Conservation (phyloP, 176 grass and related monocot species). For the Aegilops longissima region DNA sequence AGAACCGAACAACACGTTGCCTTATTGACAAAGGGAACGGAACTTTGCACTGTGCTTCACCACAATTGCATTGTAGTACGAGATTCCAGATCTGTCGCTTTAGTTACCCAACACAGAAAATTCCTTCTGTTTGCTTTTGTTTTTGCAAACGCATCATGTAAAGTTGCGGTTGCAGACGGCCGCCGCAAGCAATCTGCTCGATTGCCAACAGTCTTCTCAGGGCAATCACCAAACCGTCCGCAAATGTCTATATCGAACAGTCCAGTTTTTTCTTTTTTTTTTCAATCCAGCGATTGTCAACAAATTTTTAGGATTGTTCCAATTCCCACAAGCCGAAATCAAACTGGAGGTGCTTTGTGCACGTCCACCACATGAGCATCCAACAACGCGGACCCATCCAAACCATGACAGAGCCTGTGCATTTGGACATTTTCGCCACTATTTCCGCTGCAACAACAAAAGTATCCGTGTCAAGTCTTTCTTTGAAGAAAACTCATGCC, state of each 20-base stretch:
- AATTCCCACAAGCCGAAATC: no score
- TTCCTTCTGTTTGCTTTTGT: conserved; percentile 26
- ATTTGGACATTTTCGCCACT: no score
- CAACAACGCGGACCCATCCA: no score
- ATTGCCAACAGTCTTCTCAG: background rate
- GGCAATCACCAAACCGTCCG: no score
- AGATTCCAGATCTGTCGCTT: conserved; percentile 19
- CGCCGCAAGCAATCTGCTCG: conserved; percentile 24
- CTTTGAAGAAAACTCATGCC: background rate
- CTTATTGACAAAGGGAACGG: background rate
- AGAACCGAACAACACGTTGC: background rate
- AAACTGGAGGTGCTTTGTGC: no score
- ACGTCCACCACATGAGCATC: no score
- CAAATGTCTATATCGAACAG: no score
- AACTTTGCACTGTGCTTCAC: conserved; percentile 21
- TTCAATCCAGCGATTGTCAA: no score
- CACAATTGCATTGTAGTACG: background rate
- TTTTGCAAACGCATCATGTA: conserved; percentile 23
- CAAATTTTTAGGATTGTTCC: no score
- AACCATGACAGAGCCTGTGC: no score
- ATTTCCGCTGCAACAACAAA: background rate
- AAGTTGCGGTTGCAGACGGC: background rate
- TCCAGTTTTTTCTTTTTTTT: no score
- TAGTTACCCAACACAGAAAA: conserved; percentile 8
- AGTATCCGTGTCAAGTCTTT: background rate